Evolutionary conservation across 2,329 filamentous ascomycete genomes (phyloP).

Genomic region (Ascochyta viciae-villosae): DNA sequence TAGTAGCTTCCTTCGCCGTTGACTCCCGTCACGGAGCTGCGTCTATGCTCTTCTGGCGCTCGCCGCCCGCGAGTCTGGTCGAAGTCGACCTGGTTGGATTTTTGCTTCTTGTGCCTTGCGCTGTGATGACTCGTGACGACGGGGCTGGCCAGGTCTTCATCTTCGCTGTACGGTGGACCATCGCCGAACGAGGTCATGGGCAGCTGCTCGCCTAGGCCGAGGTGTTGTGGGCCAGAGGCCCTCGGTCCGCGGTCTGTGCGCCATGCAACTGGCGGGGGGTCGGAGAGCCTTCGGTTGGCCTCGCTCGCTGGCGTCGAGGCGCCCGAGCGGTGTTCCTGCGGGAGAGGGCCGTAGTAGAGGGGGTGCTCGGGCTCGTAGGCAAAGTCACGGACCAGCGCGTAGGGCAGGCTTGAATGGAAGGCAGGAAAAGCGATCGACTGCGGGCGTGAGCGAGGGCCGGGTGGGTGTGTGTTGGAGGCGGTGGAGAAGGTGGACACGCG

Average conservation of each 20-base stretch:
- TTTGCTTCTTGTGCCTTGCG: constrained; percentile 85
- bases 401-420: constrained; percentile 84
- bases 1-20: constrained; percentile 78
- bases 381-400: constrained; percentile 94
- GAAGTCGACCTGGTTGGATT: constrained; percentile 51
- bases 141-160: constrained; percentile 92
- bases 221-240: constrained; percentile 63
- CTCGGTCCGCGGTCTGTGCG: constrained; percentile 69
- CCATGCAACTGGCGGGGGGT: constrained; percentile 75
- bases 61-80: constrained; percentile 48
- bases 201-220: constrained; percentile 66
- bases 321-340: constrained; percentile 73
- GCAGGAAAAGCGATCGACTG: constrained; percentile 81
- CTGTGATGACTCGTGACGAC: constrained; percentile 71
- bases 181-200: constrained; percentile 80
- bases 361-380: constrained; percentile 85
- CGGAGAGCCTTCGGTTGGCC: constrained; percentile 76
- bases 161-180: constrained; percentile 92
- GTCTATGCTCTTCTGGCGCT: constrained; percentile 45
- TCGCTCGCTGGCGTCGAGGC: constrained; percentile 87
- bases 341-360: constrained; percentile 91
- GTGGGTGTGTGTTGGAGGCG: constrained; percentile 61
- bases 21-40: constrained; percentile 57
- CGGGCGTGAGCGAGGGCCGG: constrained; percentile 71
- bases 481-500: constrained; percentile 85